Evolutionary conservation across 73 alveolate species (phyloP).

Genomic region (Paramecium sonneborni): DNA sequence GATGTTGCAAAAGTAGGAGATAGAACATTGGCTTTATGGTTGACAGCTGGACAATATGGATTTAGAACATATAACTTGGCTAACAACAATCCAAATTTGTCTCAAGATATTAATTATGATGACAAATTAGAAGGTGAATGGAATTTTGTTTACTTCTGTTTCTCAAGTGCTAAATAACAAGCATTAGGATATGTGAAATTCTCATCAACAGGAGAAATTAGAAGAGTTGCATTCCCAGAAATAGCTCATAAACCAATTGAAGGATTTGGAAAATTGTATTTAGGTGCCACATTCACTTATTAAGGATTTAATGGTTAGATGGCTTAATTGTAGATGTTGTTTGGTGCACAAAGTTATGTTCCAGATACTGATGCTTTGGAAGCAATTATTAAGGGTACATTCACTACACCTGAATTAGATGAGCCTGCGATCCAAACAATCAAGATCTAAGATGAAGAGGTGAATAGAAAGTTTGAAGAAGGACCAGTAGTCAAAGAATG

Average conservation of each 20-base stretch:
- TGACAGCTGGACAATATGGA: neutral
- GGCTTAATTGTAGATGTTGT: neutral
- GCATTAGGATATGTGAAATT: conserved; percentile 10
- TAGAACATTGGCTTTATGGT: conserved; percentile 36
- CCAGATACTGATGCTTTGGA: neutral
- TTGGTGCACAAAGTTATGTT: conserved; percentile 1
- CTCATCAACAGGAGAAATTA: neutral
- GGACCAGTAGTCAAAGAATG: neutral
- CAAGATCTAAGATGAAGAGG: neutral
- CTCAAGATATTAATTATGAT: conserved; percentile 25
- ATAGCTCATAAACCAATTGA: conserved; percentile 45
- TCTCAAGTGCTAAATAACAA: neutral
- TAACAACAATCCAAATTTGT: neutral
- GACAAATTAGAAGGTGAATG: conserved; percentile 53
- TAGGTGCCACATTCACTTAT: neutral
- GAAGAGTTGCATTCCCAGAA: conserved; percentile 29
- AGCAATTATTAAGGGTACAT: neutral
- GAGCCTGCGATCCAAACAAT: neutral
- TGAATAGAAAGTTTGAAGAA: neutral
- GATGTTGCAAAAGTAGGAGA: conserved; percentile 19
- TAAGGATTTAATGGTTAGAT: conserved; percentile 43
- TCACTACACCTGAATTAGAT: neutral
- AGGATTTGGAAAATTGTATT: neutral
- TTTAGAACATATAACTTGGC: conserved; percentile 38
- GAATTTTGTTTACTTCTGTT: conserved; percentile 17